Evolutionary conservation across 352 stramenopile species (phyloP).

Genomic region (Pythium monospermum): DNA sequence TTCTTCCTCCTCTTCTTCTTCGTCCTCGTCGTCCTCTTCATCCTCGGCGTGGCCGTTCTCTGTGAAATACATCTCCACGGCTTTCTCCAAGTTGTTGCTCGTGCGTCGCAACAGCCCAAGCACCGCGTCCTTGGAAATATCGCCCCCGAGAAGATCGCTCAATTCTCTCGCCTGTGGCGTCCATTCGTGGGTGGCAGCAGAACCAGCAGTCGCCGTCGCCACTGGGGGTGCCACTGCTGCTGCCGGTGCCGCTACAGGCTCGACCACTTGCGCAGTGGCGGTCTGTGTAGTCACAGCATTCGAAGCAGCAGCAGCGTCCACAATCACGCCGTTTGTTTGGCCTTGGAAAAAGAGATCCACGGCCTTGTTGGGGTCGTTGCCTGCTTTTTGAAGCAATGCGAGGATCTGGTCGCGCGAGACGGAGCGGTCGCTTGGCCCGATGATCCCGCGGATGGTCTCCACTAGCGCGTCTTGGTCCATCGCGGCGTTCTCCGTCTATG

Average conservation of each 20-base stretch:
- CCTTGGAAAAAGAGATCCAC: slow-evolving; percentile 78
- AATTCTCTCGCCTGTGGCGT: slow-evolving; percentile 46
- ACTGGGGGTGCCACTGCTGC: slow-evolving; percentile 24
- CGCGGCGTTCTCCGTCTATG: background rate
- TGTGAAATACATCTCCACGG: slow-evolving; percentile 75
- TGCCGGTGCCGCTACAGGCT: slow-evolving; percentile 26
- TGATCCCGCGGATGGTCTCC: slow-evolving; percentile 74
- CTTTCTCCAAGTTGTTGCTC: slow-evolving; percentile 69
- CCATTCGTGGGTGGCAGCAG: slow-evolving; percentile 22
- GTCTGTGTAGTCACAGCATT: too few species aligned
- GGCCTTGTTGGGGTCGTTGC: slow-evolving; percentile 77
- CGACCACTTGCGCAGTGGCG: too few species aligned
- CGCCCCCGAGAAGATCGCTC: slow-evolving; percentile 64
- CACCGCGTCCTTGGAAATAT: slow-evolving; percentile 54
- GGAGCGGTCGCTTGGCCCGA: slow-evolving; percentile 46
- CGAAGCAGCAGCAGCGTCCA: too few species aligned
- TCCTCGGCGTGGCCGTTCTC: slow-evolving; percentile 41
- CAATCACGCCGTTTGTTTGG: slow-evolving; percentile 38
- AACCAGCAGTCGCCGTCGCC: background rate
- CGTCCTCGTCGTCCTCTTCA: slow-evolving; percentile 29
- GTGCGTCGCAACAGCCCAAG: slow-evolving; percentile 50
- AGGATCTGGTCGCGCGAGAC: slow-evolving; percentile 64
- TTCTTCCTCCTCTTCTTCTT: slow-evolving; percentile 28
- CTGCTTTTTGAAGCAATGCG: slow-evolving; percentile 46
- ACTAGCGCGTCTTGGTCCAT: slow-evolving; percentile 55